Percentiles rank a stretch among this genome's conserved stretches.
phyloP scores from a whole-genome alignment of 352 stramenopile species.

The Hyaloperonospora brassicae region DNA sequence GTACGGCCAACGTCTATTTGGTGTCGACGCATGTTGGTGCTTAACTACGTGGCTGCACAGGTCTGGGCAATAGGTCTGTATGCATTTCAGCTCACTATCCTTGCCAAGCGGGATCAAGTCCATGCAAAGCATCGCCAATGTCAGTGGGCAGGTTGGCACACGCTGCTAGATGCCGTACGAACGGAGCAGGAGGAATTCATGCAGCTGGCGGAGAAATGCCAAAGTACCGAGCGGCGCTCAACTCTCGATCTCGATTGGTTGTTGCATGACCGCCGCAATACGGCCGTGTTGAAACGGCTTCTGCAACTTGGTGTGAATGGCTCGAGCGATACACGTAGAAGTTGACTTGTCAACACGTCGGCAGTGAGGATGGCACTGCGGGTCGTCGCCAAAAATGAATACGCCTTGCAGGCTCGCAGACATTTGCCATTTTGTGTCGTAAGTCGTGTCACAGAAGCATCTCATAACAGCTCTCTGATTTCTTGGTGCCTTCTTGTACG shows the following conservation, averaged over 20 bases:
- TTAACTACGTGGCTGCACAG: constrained; percentile 9
- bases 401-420: too few relatives aligned
- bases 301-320: constrained; percentile 5
- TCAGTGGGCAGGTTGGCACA: constrained; percentile 17
- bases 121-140: constrained; percentile 7
- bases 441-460: too few relatives aligned
- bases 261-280: constrained; percentile 23
- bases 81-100: constrained; percentile 31
- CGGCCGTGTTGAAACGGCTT: constrained; percentile 20
- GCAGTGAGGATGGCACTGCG: too few relatives aligned
- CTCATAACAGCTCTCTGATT: too few relatives aligned
- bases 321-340: background rate
- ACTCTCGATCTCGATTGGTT: constrained; percentile 20
- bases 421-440: too few relatives aligned
- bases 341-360: too few relatives aligned
- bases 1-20: constrained; percentile 8
- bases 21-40: too few relatives aligned
- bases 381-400: too few relatives aligned
- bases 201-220: constrained; percentile 5
- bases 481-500: too few relatives aligned
- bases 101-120: constrained; percentile 15
- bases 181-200: constrained; percentile 11
- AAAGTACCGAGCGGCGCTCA: constrained; percentile 1
- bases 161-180: constrained; percentile 14
- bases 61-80: constrained; percentile 38